Base-by-base conservation (phyloP, 331 rosid species). In the Arachis monticola region DNA sequence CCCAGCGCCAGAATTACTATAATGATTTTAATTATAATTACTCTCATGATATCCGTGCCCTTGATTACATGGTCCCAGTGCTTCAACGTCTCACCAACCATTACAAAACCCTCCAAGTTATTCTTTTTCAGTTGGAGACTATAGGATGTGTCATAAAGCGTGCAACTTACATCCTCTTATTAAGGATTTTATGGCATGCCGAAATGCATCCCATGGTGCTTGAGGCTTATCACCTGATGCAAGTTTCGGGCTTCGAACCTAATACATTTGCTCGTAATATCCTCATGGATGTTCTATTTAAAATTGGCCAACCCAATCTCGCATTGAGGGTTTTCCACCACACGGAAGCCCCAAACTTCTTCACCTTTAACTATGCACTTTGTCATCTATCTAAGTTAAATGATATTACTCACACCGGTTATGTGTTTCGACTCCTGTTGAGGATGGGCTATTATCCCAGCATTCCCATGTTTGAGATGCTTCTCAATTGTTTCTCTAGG, bases 101-200 rank as follows among this genome's bases (percentile, higher is more conserved):
- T 31, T 77, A 64, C 48, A 60, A 81, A 78, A 80, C 97, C 0
- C 84, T 87, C 32, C 50, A 66, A 70, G 79, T 67, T 22, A 41
- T 89, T 53, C 45, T 91, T 48, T 64, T 27, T 13, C 80, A 75
- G 52, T 69, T 91, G 77, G 75, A 81, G 72, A 55, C 79, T 30
- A 41, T 87, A 38, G 94, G 93, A 1, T 83, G 83, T 81, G 56
- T 67, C 51, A 68, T 22, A 9, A 91, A 80, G 80, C 87, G 91
- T 27, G 84, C 72, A 8, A 82, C 89, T 5, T 83, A 83, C 51
- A 57, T 87, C 82, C 81, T 80, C 46, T 72, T 91, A 67, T 22
- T 88, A 77, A 87, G 93, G 66, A 73, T 91, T 80, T 85, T 60
- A 72, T 82, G 83, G 85, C 92, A 77, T 60, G 88, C 84, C 1